Evolutionary conservation across 2,329 filamentous ascomycete species (phyloP).

Genomic region (Fusarium sp.): DNA sequence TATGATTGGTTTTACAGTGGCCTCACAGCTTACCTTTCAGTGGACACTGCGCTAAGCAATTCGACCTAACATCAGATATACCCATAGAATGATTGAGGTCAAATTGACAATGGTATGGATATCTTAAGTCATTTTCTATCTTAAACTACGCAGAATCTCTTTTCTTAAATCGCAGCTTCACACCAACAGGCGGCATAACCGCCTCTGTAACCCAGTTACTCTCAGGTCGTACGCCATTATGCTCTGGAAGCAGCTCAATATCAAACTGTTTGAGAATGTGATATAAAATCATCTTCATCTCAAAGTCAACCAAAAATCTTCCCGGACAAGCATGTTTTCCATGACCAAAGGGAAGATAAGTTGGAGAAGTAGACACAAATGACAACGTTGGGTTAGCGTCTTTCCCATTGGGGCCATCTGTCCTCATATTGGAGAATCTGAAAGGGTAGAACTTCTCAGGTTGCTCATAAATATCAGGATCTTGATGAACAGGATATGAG

Average conservation of each 20-base stretch:
- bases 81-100: too few species aligned
- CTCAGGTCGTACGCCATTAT: slow-evolving; percentile 35
- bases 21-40: not conserved
- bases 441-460: slow-evolving; percentile 57
- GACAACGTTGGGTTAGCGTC: not conserved
- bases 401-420: slow-evolving; percentile 7
- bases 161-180: slow-evolving; percentile 32
- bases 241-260: slow-evolving; percentile 36
- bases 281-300: slow-evolving; percentile 49
- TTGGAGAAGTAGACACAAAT: slow-evolving; percentile 37
- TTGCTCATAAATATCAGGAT: slow-evolving; percentile 50
- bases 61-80: not conserved
- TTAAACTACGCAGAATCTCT: not conserved
- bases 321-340: slow-evolving; percentile 53
- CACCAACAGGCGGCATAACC: slow-evolving; percentile 37
- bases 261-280: slow-evolving; percentile 38
- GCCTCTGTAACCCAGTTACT: slow-evolving; percentile 41
- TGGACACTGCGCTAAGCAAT: not conserved
- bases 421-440: slow-evolving; percentile 54
- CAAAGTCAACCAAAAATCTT: slow-evolving; percentile 48
- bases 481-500: slow-evolving; percentile 47
- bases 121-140: not conserved
- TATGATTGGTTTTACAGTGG: not conserved
- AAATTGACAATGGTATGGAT: not conserved
- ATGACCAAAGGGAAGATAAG: slow-evolving; percentile 51